Base-by-base conservation (phyloP, 73 alveolate species). In the Durusdinium trenchii region DNA sequence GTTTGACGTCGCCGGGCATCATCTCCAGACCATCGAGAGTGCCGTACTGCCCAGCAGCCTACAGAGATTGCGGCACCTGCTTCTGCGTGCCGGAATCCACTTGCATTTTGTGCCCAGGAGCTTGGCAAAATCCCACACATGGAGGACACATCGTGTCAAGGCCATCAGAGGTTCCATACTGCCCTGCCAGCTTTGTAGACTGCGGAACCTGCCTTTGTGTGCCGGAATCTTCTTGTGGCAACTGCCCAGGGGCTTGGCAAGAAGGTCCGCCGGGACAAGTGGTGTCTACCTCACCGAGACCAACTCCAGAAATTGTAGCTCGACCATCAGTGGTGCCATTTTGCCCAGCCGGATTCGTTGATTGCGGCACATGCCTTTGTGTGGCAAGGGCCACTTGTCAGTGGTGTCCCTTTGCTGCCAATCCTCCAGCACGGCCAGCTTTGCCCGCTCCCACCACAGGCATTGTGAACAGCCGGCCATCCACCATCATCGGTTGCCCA, bases 291-390 rank as follows among this genome's bases (percentile, higher is more conserved):
- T n/a, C 93, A n/a, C 51, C 73, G 51, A 38, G 52, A 30, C 71
- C 93, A 10, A 67, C 81, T 51, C 73, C 75, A 50, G 46, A 83
- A 38, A 83, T 83, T 28, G 93, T 83, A 51, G 48, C 75, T 40
- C 60, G 93, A 83, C 93, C 93, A 10, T 83, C 93, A n/a, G 36
- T n/a, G 75, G 93, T 83, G 73, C 90, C 90, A 4, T 79, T 47
- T 32, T 79, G 90, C 90, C 90, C 90, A 35, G 90, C 90, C 62
- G 48, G 90, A 20, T 87, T 42, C 50, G 95, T 87, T 43, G 95
- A 87, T 67, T 87, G 95, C n/a, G 95, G 95, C 82, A 45, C 95
- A 1, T 87, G 95, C 95, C 79, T 61, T n/a, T 87, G 95, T 46
- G 95, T 87, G 50, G 85, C 95, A 5, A n/a, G 28, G 6, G 79